A percentile compares a stretch with the other conserved stretches of the same genome.
Evolutionary conservation across 2,329 filamentous ascomycete genomes (phyloP).

Genomic region (Neonectria faginata): DNA sequence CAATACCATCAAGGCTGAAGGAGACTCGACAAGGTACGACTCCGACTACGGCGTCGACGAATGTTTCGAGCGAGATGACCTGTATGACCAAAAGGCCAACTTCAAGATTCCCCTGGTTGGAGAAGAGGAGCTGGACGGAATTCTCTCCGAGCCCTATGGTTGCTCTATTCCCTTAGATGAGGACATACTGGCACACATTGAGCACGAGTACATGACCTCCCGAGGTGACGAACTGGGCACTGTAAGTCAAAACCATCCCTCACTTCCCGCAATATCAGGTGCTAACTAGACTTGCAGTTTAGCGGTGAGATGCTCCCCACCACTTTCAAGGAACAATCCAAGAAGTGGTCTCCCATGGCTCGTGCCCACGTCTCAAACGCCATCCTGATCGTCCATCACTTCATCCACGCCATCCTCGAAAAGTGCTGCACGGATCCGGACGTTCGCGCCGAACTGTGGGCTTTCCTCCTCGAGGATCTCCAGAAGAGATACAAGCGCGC

Average conservation of each 20-base stretch:
- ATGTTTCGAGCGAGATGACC: no score
- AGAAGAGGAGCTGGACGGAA: slow-evolving; percentile 41
- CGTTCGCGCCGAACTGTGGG: slow-evolving; percentile 57
- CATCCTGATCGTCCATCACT: slow-evolving; percentile 64
- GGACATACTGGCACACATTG: slow-evolving; percentile 54
- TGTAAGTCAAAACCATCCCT: slow-evolving; percentile 42
- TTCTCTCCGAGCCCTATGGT: slow-evolving; percentile 40
- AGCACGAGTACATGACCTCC: slow-evolving; percentile 51
- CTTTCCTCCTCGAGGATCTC: slow-evolving; percentile 60
- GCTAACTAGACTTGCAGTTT: slow-evolving; percentile 43
- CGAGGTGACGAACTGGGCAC: slow-evolving; percentile 68
- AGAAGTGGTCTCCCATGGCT: slow-evolving; percentile 64
- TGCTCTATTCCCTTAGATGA: slow-evolving; percentile 27
- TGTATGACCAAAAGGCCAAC: slow-evolving; percentile 1
- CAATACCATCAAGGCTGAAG: no score
- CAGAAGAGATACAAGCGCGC: slow-evolving; percentile 58
- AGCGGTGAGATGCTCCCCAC: slow-evolving; percentile 54
- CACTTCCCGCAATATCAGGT: neutral
- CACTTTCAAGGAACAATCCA: slow-evolving; percentile 65
- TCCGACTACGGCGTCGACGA: no score
- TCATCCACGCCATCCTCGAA: slow-evolving; percentile 58
- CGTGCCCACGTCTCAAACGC: slow-evolving; percentile 62
- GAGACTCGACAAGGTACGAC: no score
- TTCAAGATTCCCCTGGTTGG: slow-evolving; percentile 28
- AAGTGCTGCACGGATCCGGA: slow-evolving; percentile 57